Percentiles rank a stretch among this genome's conserved stretches.
These are phyloP conservation scores for Vanrija sp. DNA, from an alignment of 1,284 basidiomycete genomes.

Conservation along the genomic window DNA sequence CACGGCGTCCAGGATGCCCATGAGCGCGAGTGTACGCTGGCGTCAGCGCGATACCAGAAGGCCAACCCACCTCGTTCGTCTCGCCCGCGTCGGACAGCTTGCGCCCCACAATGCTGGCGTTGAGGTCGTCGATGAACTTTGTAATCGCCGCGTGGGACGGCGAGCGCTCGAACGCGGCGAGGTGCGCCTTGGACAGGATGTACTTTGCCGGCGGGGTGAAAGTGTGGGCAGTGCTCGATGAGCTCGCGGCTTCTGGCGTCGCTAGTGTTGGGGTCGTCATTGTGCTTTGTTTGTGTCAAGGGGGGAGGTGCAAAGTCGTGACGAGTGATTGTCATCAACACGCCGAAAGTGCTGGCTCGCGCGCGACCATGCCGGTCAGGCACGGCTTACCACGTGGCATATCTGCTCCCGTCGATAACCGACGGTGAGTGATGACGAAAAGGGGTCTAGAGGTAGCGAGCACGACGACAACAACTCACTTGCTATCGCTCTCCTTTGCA, in stretches of 20 bases:
- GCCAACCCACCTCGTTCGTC: constrained; percentile 57
- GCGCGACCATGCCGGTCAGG: too few species aligned
- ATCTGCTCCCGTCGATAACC: too few species aligned
- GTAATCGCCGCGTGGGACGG: constrained; percentile 68
- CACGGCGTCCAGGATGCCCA: constrained; percentile 65
- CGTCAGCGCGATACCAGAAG: neutral
- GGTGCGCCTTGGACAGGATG: constrained; percentile 74
- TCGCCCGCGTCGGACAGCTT: constrained; percentile 67
- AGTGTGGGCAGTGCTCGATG: too few species aligned
- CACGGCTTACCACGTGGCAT: too few species aligned
- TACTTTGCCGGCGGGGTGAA: constrained; percentile 56
- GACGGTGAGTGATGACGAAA: neutral
- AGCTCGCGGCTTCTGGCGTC: neutral
- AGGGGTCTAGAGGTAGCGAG: too few species aligned
- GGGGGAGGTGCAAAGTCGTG: neutral
- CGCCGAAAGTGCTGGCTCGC: too few species aligned
- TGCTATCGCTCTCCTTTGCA: too few species aligned
- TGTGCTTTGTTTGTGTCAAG: neutral
- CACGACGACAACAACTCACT: too few species aligned
- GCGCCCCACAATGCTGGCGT: constrained; percentile 69
- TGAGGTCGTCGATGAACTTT: constrained; percentile 70
- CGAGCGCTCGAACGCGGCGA: constrained; percentile 76
- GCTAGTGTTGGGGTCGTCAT: neutral
- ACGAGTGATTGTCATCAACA: neutral
- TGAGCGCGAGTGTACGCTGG: constrained; percentile 63